phyloP scores from a whole-genome alignment of 139 green algal genomes.

The Tetraselmis striata region DNA sequence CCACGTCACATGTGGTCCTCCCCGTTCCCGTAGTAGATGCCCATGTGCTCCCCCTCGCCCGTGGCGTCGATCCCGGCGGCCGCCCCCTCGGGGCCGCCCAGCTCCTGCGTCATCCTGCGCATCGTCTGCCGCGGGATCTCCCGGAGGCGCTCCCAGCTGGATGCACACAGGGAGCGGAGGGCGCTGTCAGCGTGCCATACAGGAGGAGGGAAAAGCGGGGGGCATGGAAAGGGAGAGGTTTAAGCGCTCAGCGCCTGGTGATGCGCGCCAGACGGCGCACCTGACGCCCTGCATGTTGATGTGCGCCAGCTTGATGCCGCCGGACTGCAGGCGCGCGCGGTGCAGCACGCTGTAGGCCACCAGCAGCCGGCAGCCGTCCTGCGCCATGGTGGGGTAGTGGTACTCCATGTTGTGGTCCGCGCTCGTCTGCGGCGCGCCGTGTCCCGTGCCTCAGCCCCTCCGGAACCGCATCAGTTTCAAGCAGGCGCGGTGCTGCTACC shows the following conservation, averaged over 20 bases:
- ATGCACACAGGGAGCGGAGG: background rate
- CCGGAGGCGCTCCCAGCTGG: background rate
- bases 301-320: constrained; percentile 1
- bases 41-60: background rate
- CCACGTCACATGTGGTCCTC: background rate
- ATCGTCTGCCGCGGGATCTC: background rate
- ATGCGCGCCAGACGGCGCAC: background rate
- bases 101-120: background rate
- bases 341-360: constrained; percentile 3
- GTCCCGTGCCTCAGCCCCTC: no score
- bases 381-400: constrained; percentile 5
- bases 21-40: background rate
- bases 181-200: background rate
- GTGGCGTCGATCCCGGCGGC: background rate
- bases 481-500: background rate
- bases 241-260: no score
- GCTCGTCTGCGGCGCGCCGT: no score
- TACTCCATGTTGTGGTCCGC: background rate
- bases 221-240: no score
- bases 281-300: background rate
- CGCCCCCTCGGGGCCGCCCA: background rate
- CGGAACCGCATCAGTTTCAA: no score
- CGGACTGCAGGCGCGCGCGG: background rate
- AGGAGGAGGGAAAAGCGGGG: no score
- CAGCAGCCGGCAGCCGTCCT: constrained; percentile 2